Evolutionary conservation across 495 filamentous ascomycete genomes (phyloP).

Genomic region (Sphaerosporella brunnea): DNA sequence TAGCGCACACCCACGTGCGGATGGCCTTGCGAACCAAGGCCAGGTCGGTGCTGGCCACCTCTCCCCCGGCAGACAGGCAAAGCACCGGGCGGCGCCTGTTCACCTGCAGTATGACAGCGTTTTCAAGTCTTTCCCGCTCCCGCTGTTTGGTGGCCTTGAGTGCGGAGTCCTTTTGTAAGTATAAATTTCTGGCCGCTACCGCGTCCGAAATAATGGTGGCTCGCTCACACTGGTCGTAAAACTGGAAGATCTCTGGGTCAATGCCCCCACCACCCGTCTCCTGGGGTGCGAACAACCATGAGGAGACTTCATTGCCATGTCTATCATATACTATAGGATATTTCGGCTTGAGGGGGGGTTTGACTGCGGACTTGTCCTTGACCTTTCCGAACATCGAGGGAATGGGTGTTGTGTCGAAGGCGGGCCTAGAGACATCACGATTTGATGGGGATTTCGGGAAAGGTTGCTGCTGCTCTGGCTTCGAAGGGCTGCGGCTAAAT

Average conservation of each 20-base stretch:
- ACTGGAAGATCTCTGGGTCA: neutral
- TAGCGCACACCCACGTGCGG: neutral
- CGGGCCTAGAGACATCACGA: neutral
- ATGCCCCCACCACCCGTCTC: neutral
- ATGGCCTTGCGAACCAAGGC: neutral
- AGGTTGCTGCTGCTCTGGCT: conserved; percentile 2
- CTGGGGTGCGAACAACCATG: conserved; percentile 12
- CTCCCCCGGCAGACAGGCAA: neutral
- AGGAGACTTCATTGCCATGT: conserved; percentile 14
- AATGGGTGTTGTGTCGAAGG: neutral
- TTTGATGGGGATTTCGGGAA: conserved; percentile 2
- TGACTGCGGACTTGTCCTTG: conserved; percentile 5
- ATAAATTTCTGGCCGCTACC: neutral
- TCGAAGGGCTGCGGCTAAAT: neutral
- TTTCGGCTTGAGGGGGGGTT: neutral
- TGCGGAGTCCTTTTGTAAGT: neutral
- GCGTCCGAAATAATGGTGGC: neutral
- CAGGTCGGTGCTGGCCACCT: neutral
- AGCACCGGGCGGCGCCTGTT: neutral
- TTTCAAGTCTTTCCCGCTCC: neutral
- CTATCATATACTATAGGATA: conserved; percentile 15
- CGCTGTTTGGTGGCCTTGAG: neutral
- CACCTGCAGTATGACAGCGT: neutral
- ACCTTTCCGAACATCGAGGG: neutral
- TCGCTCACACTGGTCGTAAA: neutral